These are phyloP conservation scores for Nitzschia putrida DNA, from an alignment of 108 stramenopile genomes.

Conservation along the genomic window DNA sequence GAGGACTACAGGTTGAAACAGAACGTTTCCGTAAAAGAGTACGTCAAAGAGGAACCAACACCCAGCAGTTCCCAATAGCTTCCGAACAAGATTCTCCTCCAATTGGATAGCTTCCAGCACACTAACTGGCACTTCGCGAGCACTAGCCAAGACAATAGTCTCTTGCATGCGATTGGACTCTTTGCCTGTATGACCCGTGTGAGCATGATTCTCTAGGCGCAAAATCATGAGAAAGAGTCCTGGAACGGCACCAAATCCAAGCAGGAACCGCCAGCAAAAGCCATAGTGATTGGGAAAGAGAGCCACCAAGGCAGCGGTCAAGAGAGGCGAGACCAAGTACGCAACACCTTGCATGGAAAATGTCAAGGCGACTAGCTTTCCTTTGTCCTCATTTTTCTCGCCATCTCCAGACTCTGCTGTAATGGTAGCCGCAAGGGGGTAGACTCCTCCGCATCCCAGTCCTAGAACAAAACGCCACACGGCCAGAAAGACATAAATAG, in stretches of 20 bases:
- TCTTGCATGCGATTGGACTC: background rate
- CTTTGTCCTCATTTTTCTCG: conserved; percentile 1
- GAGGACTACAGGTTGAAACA: conserved; percentile 65
- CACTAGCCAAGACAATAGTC: background rate
- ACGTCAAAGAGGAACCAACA: conserved; percentile 76
- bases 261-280: conserved; percentile 42
- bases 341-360: conserved; percentile 69
- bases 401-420: conserved; percentile 40
- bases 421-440: conserved; percentile 69
- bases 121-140: conserved; percentile 14
- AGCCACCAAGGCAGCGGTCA: conserved; percentile 35
- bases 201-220: background rate
- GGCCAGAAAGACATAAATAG: conserved; percentile 16
- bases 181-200: no score
- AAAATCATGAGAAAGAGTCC: conserved; percentile 39
- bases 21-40: conserved; percentile 61
- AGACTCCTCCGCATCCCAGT: conserved; percentile 70
- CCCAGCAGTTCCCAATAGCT: conserved; percentile 63
- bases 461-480: conserved; percentile 66
- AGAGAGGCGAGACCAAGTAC: conserved; percentile 51
- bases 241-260: conserved; percentile 48
- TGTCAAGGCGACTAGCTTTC: conserved; percentile 47
- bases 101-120: conserved; percentile 49
- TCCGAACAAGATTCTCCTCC: conserved; percentile 42
- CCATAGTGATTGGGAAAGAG: conserved; percentile 24